phyloP scores from a whole-genome alignment of 140 eudicot species.

The Eryngium alpinum region DNA sequence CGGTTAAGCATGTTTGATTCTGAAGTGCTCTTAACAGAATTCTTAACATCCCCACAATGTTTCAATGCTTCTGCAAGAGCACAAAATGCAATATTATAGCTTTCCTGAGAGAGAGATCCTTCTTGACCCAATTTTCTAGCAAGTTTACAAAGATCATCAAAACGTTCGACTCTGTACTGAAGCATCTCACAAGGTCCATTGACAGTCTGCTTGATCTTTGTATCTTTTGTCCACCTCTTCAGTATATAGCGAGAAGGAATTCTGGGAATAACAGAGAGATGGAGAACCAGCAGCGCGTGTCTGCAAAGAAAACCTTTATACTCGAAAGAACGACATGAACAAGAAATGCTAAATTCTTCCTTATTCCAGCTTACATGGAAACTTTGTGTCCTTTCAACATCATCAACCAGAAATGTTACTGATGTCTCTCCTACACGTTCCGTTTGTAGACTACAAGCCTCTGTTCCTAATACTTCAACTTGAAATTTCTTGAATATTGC shows the following conservation, averaged over 20 bases:
- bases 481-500: constrained; percentile 19
- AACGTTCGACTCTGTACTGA: constrained; percentile 10
- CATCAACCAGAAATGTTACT: constrained; percentile 14
- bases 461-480: constrained; percentile 14
- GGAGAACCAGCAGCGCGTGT: constrained; percentile 18
- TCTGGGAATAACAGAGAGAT: constrained; percentile 3
- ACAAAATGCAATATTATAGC: constrained; percentile 14
- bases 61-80: constrained; percentile 20
- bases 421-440: constrained; percentile 1
- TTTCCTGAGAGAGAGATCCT: constrained; percentile 14
- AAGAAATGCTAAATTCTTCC: constrained; percentile 12
- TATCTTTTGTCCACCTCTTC: constrained; percentile 19
- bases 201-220: constrained; percentile 4
- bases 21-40: constrained; percentile 5
- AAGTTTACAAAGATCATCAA: constrained; percentile 20
- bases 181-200: background rate
- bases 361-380: constrained; percentile 13
- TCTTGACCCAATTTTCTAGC: constrained; percentile 17
- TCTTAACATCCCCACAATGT: constrained; percentile 17
- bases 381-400: constrained; percentile 11
- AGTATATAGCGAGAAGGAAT: constrained; percentile 20
- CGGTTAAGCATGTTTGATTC: background rate
- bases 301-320: constrained; percentile 20
- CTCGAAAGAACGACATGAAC: constrained; percentile 18
- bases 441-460: constrained; percentile 14